These are phyloP conservation scores for Cladosporium sp. DNA, from an alignment of 2,329 filamentous ascomycete species.

Conservation along the genomic window DNA sequence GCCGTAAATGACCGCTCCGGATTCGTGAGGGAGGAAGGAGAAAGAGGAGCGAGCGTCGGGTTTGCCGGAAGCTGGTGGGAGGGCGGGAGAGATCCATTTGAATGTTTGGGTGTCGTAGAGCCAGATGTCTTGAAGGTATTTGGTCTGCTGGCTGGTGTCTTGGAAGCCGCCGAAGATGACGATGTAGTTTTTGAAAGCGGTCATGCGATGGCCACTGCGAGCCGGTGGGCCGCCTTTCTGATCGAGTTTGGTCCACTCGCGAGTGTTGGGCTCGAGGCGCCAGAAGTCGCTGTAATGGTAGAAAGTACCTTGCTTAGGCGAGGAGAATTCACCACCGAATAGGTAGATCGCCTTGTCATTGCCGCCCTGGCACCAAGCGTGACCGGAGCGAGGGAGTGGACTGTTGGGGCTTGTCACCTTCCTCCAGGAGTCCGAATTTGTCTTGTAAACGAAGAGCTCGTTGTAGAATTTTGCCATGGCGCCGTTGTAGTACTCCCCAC, in stretches of 20 bases:
- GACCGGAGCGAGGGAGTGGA: constrained; percentile 83
- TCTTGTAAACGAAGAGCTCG: constrained; percentile 65
- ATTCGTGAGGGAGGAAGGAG: constrained; percentile 84
- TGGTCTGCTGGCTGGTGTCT: constrained; percentile 91
- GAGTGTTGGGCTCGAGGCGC: constrained; percentile 74
- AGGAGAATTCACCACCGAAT: constrained; percentile 95
- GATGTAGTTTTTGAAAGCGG: constrained; percentile 95
- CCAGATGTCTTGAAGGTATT: constrained; percentile 92
- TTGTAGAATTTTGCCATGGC: constrained; percentile 71
- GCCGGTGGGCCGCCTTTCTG: constrained; percentile 74
- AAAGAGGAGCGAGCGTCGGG: constrained; percentile 91
- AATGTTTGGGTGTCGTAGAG: constrained; percentile 89
- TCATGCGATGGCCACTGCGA: constrained; percentile 82
- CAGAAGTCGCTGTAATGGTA: constrained; percentile 99
- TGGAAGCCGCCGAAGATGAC: constrained; percentile 96
- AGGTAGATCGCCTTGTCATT: constrained; percentile 84
- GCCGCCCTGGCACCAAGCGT: constrained; percentile 89
- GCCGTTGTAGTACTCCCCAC: constrained; percentile 94
- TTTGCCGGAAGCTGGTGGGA: constrained; percentile 71
- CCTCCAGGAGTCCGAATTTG: constrained; percentile 85
- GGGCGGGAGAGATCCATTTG: constrained; percentile 72
- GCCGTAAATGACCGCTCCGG: constrained; percentile 84
- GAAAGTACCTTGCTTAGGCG: constrained; percentile 95
- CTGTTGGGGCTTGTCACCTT: constrained; percentile 87
- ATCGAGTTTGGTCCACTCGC: constrained; percentile 92